Percentiles rank a stretch among this genome's conserved stretches.
Evolutionary conservation across 345 rosid genomes (phyloP).

Genomic region (Lenwebbia sp.): DNA sequence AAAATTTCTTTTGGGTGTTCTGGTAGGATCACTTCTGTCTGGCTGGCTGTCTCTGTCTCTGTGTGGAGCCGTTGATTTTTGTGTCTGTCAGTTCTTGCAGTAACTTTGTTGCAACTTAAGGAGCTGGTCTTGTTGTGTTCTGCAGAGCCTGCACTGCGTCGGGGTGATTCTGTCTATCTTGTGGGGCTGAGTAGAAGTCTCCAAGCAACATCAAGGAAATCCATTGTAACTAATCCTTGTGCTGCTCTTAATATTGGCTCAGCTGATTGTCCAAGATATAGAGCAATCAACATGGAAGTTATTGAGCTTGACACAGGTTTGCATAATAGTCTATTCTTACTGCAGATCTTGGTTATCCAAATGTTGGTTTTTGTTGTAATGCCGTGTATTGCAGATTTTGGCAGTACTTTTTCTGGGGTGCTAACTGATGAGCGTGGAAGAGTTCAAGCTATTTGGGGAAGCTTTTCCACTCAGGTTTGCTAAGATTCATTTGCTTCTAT

Average conservation of each 20-base stretch:
- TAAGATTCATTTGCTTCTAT: neutral
- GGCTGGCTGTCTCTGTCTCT: neutral
- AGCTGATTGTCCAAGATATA: conserved; percentile 86
- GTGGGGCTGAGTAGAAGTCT: conserved; percentile 87
- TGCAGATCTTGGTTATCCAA: neutral
- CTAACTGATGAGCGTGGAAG: conserved; percentile 82
- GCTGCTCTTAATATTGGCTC: conserved; percentile 81
- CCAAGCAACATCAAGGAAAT: conserved; percentile 87
- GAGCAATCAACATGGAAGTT: conserved; percentile 96
- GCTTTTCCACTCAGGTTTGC: conserved; percentile 89
- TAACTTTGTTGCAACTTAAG: neutral
- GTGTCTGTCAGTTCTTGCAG: neutral
- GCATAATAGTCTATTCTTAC: conserved; percentile 5
- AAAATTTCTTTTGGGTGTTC: neutral
- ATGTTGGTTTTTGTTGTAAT: neutral
- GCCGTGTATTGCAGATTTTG: conserved; percentile 56
- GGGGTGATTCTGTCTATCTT: conserved; percentile 89
- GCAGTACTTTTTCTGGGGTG: conserved; percentile 91
- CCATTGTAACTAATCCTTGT: conserved; percentile 79
- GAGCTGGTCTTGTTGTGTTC: neutral
- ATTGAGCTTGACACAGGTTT: conserved; percentile 92
- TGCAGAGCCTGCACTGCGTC: conserved; percentile 73
- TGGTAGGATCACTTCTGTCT: neutral
- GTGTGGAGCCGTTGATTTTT: neutral
- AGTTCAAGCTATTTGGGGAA: conserved; percentile 92